Base-by-base conservation (phyloP, 352 stramenopile species). In the Globisporangium canariense region DNA sequence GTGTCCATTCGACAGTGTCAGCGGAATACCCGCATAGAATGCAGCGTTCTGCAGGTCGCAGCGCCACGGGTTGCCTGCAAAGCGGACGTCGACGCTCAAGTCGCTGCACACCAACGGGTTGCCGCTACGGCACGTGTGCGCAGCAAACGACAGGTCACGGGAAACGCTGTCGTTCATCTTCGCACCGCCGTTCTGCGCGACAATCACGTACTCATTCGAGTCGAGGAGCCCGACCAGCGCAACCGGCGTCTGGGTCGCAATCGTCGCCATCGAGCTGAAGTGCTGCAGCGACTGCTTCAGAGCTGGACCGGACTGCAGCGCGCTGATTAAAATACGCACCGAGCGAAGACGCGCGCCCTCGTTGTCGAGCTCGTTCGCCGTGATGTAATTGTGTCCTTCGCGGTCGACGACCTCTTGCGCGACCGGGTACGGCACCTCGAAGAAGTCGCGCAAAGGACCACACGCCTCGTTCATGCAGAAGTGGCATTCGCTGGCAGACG, bases 11-110 rank as follows among this genome's bases (percentile, higher is more conserved):
- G 75, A 78, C 9, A 94, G 76, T 40, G 80, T 77, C 20, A 96
- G 50, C 22, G 89, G 89, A 45, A 93, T 93, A 14, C 86, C 89
- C 1, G 83, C 86, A 58, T 96, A 95, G 49, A 96, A 95, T 1
- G 62, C 64, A 10, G 79, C 70, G 30, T 75, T 72, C 4, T 88
- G 64, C 43, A 62, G 43, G 41, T 90, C 73, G 22, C 76, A 70
- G 41, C 79, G 76, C 74, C 77, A 91, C 47, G 71, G 64, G 60
- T 93, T 94, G 5, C 67, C 71, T 0, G 75, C 60, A 50, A 94
- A 94, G 18, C 86, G 86, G 0, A 92, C 65, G 58, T 94, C 86
- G 22, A 50, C 69, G 30, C 64, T 71, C 52, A 90, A 62, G 61
- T 94, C 83, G 25, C 77, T 78, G 57, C 84, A 93, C 18, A 92